Base-by-base conservation (phyloP, 2,329 filamentous ascomycete genomes). In the Cordyceps fumosorosea region DNA sequence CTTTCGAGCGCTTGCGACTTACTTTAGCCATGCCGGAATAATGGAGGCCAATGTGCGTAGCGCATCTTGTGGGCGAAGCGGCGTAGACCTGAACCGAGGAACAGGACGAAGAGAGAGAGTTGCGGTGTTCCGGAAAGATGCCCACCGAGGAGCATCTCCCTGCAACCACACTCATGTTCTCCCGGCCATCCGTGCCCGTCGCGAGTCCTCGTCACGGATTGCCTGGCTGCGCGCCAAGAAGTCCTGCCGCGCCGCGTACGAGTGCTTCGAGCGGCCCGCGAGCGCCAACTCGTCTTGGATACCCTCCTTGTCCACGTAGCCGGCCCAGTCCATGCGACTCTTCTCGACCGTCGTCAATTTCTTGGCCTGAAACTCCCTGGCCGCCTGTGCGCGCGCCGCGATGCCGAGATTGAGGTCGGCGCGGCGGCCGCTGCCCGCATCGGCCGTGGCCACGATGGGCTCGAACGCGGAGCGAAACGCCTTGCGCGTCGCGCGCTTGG, bases 331-430 rank as follows among this genome's bases (percentile, higher is more conserved):
- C 82, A 89, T 86, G 58, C 85, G 80, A 68, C 85, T 88, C 80
- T 89, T 89, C 75, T 89, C 86, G 18, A 89, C 84, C 18, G 86
- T 87, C 70, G 87, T 89, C 66, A 89, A 77, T 70, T 89, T 89
- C 78, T 83, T 85, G 55, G 84, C 81, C 64, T 81, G 78, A 18
- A 78, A 78, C 51, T 74, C 75, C 63, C 78, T 80, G 59, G 77
- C 78, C 56, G 81, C 77, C 67, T 77, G 76, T 58, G 81, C 74
- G 44, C 81, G 72, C 44, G 77, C 75, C 11, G 78, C 74, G 65
- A 85, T 72, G 52, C 84, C 81, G 18, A 88, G 80, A 66, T 86
- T 81, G 58, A 88, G 76, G 67, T 88, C 85, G 1, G 76, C 72
- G 51, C 85, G 81, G 55, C 75, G 76, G 1, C 74, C 68, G 26